Base-by-base conservation (phyloP, 345 rosid genomes). In the Salix arbutifolia region DNA sequence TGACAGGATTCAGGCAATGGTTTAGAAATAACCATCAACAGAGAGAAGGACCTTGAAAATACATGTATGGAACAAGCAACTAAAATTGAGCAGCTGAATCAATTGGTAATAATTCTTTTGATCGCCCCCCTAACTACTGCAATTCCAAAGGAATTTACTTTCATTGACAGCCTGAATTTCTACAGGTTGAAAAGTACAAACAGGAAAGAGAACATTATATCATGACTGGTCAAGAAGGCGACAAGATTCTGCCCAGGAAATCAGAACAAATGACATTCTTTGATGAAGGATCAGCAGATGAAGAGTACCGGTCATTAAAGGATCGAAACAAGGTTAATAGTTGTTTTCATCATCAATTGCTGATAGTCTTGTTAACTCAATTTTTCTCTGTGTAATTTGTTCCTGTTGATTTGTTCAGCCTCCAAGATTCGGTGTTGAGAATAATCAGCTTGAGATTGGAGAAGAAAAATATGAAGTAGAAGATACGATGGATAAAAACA, bases 21-120 rank as follows among this genome's bases (percentile, higher is more conserved):
- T 72, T 69, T 61, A 71, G 80, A 67, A 67, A 85, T 80, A 44
- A 81, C 86, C 76, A 44, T 28, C 23, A 83, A 82, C 74, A 90
- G 85, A 81, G 88, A 77, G 82, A 78, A 81, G 60, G 92, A 89
- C 83, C 96, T 96, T 48, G 90, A 96, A 90, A 84, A 52, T 25
- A 30, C 89, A 70, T 93, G 96, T 74, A 66, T 37, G 81, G 90
- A 91, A 81, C 97, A 96, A 83, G 96, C 90, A 74, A 91, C 91
- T 73, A 87, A 87, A 87, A 91, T 96, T 81, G 88, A 91, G 85
- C 85, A 84, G 84, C 86, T 96, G 66, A 91, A 76, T 70, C 79
- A 60, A 35, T 77, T 86, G 91, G 96, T 93, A 69, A 78, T 71
- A 65, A 82, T 82, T 64, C 64, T 77, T 72, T 70, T 26, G 13